Evolutionary conservation across 331 rosid species (phyloP).

Genomic region (Stylosanthes scabra): DNA sequence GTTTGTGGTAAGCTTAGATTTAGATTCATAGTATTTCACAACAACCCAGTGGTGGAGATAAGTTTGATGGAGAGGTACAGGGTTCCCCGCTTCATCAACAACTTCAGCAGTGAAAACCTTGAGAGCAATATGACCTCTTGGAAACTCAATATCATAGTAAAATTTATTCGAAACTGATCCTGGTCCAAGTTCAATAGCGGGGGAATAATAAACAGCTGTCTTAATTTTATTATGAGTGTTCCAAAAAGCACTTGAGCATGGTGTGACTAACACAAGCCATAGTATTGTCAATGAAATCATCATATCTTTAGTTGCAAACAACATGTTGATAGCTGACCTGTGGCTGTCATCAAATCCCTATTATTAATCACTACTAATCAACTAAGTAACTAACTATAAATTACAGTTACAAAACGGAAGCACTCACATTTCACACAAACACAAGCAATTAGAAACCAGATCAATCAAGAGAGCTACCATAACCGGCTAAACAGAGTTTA

Average conservation of each 20-base stretch:
- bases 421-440: too few species aligned
- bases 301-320: conserved; percentile 24
- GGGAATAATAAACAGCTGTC: conserved; percentile 57
- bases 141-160: conserved; percentile 53
- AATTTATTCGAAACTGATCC: conserved; percentile 45
- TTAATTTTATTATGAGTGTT: conserved; percentile 39
- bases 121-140: conserved; percentile 70
- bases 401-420: background rate
- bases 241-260: conserved; percentile 36
- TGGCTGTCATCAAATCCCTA: conserved; percentile 1
- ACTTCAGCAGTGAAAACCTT: conserved; percentile 77
- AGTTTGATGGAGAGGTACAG: conserved; percentile 67
- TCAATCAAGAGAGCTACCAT: too few species aligned
- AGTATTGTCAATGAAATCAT: conserved; percentile 38
- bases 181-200: conserved; percentile 48
- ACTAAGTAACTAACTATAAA: background rate
- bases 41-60: conserved; percentile 70
- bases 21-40: conserved; percentile 16
- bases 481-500: too few species aligned
- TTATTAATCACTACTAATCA: background rate
- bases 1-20: conserved; percentile 9
- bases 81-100: conserved; percentile 62
- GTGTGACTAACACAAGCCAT: conserved; percentile 32
- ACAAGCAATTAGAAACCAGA: too few species aligned
- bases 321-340: conserved; percentile 38